Conservation (phyloP, 345 rosid genomes). For the Gossypium arboreum region DNA sequence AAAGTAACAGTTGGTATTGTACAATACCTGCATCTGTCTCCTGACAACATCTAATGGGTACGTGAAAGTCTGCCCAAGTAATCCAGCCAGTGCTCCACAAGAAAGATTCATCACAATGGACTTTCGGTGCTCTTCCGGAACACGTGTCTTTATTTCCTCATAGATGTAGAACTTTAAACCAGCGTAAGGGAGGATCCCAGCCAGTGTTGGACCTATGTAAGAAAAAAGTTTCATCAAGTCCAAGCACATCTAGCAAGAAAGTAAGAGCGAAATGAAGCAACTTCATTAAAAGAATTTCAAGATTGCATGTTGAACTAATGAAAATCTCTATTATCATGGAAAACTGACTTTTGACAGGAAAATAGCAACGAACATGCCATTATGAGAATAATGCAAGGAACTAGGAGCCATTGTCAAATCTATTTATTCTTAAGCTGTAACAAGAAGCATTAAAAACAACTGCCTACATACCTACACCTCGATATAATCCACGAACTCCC, state of each 20-base stretch:
- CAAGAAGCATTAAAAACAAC: not conserved
- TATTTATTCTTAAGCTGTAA: not conserved
- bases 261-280: not conserved
- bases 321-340: not conserved
- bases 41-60: conserved; percentile 95
- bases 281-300: not conserved
- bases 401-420: conserved; percentile 2
- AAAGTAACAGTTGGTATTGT: not conserved
- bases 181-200: conserved; percentile 93
- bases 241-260: conserved; percentile 13
- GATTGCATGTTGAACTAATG: not conserved
- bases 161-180: conserved; percentile 91
- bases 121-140: conserved; percentile 86
- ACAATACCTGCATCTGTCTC: conserved; percentile 91
- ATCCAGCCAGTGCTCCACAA: conserved; percentile 94
- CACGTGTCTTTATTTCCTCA: conserved; percentile 77
- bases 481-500: conserved; percentile 72
- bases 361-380: not conserved
- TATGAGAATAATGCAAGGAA: not conserved
- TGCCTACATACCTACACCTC: conserved; percentile 70
- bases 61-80: conserved; percentile 88
- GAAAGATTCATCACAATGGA: conserved; percentile 79
- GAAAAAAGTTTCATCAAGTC: conserved; percentile 16
- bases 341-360: not conserved
- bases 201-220: conserved; percentile 85